Base-by-base conservation (phyloP, 2,329 filamentous ascomycete genomes). In the Cytospora paraplurivora region DNA sequence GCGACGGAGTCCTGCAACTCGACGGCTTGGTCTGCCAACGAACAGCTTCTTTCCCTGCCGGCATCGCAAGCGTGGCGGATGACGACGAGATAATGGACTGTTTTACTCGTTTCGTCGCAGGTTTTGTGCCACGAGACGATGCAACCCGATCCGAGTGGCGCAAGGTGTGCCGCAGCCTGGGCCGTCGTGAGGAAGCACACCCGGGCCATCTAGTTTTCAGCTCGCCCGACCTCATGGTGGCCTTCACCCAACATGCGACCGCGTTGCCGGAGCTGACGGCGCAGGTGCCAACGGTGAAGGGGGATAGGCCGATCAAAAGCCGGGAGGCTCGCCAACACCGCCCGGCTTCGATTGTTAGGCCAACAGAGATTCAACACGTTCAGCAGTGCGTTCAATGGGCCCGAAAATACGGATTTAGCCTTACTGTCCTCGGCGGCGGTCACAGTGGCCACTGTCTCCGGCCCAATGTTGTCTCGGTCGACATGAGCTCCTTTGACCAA, bases 361-460 rank as follows among this genome's bases (percentile, higher is more conserved):
- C 85, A 11, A 80, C 71, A 59, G 69, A 78, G 1, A 54, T 85
- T 32, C 38, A 17, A 44, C 79, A 87, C 0, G 69, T 89, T 49
- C 84, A 86, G 68, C 54, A 76, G 4, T 88, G 85, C 66, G 79
- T 88, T 58, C 70, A 49, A 69, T 88, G 84, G 86, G 84, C 85
- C 67, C 41, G 83, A 11, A 71, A 81, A 66, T 74, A 85, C 59
- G 62, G 62, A 0, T 33, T 77, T 1, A 69, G 79, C 49, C 71
- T 87, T 58, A 83, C 81, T 0, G 72, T 88, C 33, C 15, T 88
- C 19, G 80, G 84, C 7, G 86, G 87, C 0, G 77, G 86, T 15
- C 86, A 89, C 68, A 84, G 85, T 67, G 82, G 79, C 7, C 83
- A 89, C 57, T 88, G 85, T 70, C 67, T 85, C 51, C 75, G 73